Evolutionary conservation across 345 rosid genomes (phyloP), one percentile per base, ranked within the genome.

Genomic region (Citrus australasica): DNA sequence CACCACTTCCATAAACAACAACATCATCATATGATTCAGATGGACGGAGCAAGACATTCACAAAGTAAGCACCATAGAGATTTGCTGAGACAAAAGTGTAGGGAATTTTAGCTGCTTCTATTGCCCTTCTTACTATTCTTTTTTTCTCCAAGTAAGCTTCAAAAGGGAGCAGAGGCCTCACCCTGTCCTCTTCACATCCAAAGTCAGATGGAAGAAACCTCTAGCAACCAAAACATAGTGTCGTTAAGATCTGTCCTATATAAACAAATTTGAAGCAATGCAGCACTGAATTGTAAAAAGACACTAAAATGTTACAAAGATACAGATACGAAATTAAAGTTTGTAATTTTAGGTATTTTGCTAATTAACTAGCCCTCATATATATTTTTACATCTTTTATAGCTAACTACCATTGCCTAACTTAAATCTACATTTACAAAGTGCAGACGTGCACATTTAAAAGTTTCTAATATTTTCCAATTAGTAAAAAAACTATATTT

Each of bases 191-290:
- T 25, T 87, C 89, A 0, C 67, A 59, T 67, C 88, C 90, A 2
- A 86, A 88, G 4, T 86, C 91, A 0, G 91, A 88, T 0, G 91
- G 89, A 9, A 86, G 30, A 65, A 88, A 88, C 79, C 92, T 83
- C 88, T 86, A 24, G 10, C 10, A 55, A 6, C n/a, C 1, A 60
- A 32, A 28, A 42, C 1, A 0, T 11, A 10, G 51, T 11, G 11
- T 42, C 1, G 11, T 46, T 46, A 13, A 46, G 16, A 46, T 46
- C 0, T 46, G 51, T 46, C 3, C 4, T 2, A 11, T 42, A 11
- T 42, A 42, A 33, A 33, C 35, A 33, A 42, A 42, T 42, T 42
- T 42, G 0, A 11, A 10, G 2, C 2, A 10, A 42, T 11, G 4
- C 16, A 11, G 16, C 35, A 33, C 35, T 33, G 6, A 33, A 5